Base-by-base conservation (phyloP, 441 rosid species). In the Populus hybrid region DNA sequence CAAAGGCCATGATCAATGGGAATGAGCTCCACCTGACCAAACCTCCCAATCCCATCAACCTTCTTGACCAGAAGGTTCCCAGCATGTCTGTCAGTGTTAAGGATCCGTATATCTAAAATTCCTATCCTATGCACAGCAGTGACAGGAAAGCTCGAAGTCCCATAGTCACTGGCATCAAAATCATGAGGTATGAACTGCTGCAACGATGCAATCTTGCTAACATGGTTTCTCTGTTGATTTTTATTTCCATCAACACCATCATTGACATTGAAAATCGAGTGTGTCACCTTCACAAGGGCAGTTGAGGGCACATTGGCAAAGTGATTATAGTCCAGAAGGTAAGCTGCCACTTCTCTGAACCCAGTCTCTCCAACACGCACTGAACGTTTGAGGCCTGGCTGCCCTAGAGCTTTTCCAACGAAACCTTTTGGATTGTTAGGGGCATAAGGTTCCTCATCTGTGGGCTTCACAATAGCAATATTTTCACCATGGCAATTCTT, bases 1-100 rank as follows among this genome's bases (percentile, higher is more conserved):
- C 87, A 86, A 69, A 86, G 88, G 67, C 88, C 88, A 32, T 82
- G 88, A 81, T 86, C 88, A 66, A 86, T 86, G 14, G 88, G 88
- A 79, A 82, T 75, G 68, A 86, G 84, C 59, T 86, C 86, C 80
- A 79, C 87, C 72, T 81, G 81, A 57, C 79, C 84, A 69, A 84
- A 84, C 30, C 83, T 86, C 63, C 82, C 88, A 67, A 82, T 30
- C 34, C 83, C 72, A 80, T 80, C 85, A 12, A 86, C 80, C 72
- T 84, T 86, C 80, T 74, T 84, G 16, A 86, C 83, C 30, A 84
- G 57, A 72, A 82, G 87, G 74, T 86, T 86, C 26, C 85, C 87
- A 5, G 83, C 88, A 84, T 86, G 88, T 70, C 88, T 77, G 75
- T 86, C 88, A 0, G 87, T 80, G 80, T 84, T 86, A 10, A 82